Base-by-base conservation (phyloP, 805 yeast genomes). In the Candida anglica region DNA sequence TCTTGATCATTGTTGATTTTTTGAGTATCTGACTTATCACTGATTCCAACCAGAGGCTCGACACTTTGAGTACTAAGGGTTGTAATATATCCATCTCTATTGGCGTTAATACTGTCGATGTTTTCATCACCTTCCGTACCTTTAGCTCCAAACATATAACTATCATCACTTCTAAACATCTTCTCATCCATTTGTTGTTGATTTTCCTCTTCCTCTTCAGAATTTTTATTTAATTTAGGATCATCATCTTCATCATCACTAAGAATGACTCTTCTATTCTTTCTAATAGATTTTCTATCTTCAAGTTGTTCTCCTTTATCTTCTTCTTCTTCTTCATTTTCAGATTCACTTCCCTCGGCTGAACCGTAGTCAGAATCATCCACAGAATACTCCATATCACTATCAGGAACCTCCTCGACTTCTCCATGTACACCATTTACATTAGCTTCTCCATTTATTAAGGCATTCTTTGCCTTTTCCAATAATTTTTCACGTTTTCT, bases 401-500 rank as follows among this genome's bases (percentile, higher is more conserved):
- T 46, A 18, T 42, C 56, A 19, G 45, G 48, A 4, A 50, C 53
- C 6, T 43, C 52, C 3, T 31, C 50, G 10, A 42, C 40, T n/a
- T 41, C 43, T 7, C 20, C 34, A 3, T 10, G 24, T 1, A 33
- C 39, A 3, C 27, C 36, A 8, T 41, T 47, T 3, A 34, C 27
- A 13, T 43, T 37, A 25, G 44, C 50, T 17, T 37, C 43, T 21
- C 33, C 45, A 34, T 24, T 9, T n/a, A 56, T 28, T 34, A 61
- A 47, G 3, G 65, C 66, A 32, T 46, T 34, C 27, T 56, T 58
- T 5, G 60, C 75, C 48, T 41, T 61, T 48, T 52, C 69, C 48
- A 50, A 47, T 15, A 60, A 34, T 42, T 60, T 63, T 40, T 71
- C 76, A 36, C 59, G 54, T 41, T 60, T 62, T 28, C 76, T 62